Percentiles rank a stretch among this genome's conserved stretches.
phyloP scores from a whole-genome alignment of 805 yeast species.

The Starmerella vaccinii region DNA sequence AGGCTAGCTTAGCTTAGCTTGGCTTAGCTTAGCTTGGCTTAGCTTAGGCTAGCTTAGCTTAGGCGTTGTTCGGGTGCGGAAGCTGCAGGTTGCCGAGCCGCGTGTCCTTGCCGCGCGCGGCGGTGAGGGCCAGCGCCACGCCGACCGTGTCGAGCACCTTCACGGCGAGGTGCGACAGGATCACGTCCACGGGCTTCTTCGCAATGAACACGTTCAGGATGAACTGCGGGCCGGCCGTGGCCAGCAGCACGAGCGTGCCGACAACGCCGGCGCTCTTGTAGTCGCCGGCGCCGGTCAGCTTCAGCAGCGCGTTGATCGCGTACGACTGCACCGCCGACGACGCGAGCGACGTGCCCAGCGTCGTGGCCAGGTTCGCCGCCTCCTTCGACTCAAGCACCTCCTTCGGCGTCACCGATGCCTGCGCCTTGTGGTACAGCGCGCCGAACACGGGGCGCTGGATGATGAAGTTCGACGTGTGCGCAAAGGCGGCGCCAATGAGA shows the following conservation, averaged over 20 bases:
- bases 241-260: constrained; percentile 34
- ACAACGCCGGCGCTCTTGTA: constrained; percentile 35
- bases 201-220: constrained; percentile 30
- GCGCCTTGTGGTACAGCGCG: constrained; percentile 33
- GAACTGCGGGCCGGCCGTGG: constrained; percentile 31
- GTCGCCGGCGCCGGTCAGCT: constrained; percentile 32
- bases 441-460: constrained; percentile 34
- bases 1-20: no score
- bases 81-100: neutral
- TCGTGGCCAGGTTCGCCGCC: constrained; percentile 32
- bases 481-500: constrained; percentile 35
- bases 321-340: constrained; percentile 35
- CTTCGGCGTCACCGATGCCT: constrained; percentile 29
- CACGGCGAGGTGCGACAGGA: constrained; percentile 29
- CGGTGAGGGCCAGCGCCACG: constrained; percentile 30
- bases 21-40: no score
- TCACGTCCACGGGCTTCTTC: constrained; percentile 31
- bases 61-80: neutral
- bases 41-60: no score
- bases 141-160: constrained; percentile 37
- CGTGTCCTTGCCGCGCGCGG: constrained; percentile 3
- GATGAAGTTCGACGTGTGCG: constrained; percentile 31
- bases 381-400: constrained; percentile 32
- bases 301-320: constrained; percentile 34
- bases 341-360: constrained; percentile 30